Evolutionary conservation across 2,329 filamentous ascomycete genomes (phyloP).

Genomic region (Xylaria sp.): DNA sequence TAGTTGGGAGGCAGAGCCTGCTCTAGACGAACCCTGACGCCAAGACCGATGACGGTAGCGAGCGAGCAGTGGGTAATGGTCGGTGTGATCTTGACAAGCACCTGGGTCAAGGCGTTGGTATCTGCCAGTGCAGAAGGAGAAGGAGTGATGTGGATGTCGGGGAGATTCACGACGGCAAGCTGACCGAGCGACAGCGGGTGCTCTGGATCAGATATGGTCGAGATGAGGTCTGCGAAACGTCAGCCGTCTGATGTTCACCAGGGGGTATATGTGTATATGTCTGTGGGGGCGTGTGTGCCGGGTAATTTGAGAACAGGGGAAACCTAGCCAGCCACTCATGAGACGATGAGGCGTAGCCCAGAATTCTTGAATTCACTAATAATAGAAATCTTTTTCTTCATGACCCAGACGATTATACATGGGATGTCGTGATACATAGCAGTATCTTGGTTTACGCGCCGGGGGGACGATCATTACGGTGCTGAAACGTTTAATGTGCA

Average conservation of each 20-base stretch:
- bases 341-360: background rate
- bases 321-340: background rate
- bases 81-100: constrained; percentile 90
- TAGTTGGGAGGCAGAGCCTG: constrained; percentile 92
- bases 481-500: constrained; percentile 31
- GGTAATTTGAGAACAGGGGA: background rate
- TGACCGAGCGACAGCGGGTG: constrained; percentile 94
- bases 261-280: constrained; percentile 8
- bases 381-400: constrained; percentile 9
- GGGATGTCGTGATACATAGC: background rate
- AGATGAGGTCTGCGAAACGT: constrained; percentile 79
- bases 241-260: constrained; percentile 37
- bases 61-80: constrained; percentile 97
- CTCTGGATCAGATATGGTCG: constrained; percentile 94
- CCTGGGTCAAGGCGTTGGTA: constrained; percentile 71
- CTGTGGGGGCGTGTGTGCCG: background rate
- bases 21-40: constrained; percentile 90
- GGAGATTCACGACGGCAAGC: constrained; percentile 93
- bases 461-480: constrained; percentile 12
- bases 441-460: constrained; percentile 6
- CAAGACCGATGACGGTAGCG: constrained; percentile 94
- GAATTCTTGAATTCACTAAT: constrained; percentile 1
- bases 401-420: background rate
- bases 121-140: constrained; percentile 68
- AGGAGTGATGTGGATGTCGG: constrained; percentile 84